phyloP scores from a whole-genome alignment of 2,329 filamentous ascomycete species.

The Fusarium tupiense region DNA sequence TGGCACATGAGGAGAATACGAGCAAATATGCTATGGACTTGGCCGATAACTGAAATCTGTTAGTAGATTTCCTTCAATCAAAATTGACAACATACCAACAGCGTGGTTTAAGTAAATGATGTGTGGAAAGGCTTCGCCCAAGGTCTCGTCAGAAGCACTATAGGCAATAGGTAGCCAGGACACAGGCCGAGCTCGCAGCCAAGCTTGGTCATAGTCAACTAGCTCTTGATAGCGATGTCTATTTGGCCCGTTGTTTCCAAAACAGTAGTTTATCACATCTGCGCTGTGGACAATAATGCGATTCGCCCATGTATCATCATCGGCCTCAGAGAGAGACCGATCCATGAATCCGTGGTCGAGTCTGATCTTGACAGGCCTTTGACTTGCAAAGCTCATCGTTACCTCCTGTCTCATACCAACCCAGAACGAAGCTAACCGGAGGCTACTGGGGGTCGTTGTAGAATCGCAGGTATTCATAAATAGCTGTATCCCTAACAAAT shows the following conservation, averaged over 20 bases:
- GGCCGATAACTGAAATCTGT: conserved; percentile 59
- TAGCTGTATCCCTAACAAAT: conserved; percentile 57
- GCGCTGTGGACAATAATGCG: conserved; percentile 69
- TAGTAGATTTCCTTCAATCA: background rate
- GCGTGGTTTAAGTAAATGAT: conserved; percentile 67
- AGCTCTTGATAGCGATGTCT: conserved; percentile 55
- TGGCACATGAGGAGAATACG: conserved; percentile 66
- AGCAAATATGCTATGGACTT: conserved; percentile 68
- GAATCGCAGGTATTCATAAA: conserved; percentile 56
- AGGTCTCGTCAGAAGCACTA: conserved; percentile 46
- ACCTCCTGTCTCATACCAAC: conserved; percentile 68
- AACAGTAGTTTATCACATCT: conserved; percentile 72
- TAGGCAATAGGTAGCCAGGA: conserved; percentile 66
- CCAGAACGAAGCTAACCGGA: conserved; percentile 66
- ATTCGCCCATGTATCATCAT: conserved; percentile 68
- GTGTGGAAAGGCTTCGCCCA: conserved; percentile 62
- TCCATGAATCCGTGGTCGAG: conserved; percentile 62
- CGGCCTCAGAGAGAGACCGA: conserved; percentile 56
- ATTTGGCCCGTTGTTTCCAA: conserved; percentile 52
- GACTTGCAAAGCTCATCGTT: conserved; percentile 62
- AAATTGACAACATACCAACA: conserved; percentile 51
- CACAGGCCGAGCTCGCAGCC: conserved; percentile 57
- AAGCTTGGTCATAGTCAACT: conserved; percentile 56
- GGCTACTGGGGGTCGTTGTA: conserved; percentile 38
- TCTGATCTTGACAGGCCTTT: conserved; percentile 58